These are phyloP conservation scores for Calocybe gangraenosa DNA, from an alignment of 768 basidiomycete genomes.

Conservation along the genomic window DNA sequence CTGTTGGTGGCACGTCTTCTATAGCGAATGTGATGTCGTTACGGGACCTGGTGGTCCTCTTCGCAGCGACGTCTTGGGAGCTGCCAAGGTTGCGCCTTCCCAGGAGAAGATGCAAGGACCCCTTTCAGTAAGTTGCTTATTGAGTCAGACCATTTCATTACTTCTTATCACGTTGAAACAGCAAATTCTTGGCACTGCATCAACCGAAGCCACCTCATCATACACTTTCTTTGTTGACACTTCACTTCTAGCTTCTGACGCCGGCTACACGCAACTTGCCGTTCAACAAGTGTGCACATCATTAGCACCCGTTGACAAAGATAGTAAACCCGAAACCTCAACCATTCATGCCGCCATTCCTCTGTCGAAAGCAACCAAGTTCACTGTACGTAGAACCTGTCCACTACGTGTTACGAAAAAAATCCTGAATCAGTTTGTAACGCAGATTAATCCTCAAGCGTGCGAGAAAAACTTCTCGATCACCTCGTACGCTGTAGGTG, in stretches of 20 bases:
- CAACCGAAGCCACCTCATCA: constrained; percentile 10
- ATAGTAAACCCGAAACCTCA: not conserved
- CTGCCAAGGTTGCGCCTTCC: not conserved
- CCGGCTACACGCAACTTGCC: constrained; percentile 7
- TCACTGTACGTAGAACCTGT: constrained; percentile 7
- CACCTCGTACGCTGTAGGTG: constrained; percentile 13
- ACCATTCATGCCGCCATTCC: not conserved
- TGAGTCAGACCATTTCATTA: not conserved
- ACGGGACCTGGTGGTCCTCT: constrained; percentile 15
- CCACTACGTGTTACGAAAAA: not conserved
- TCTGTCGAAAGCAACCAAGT: constrained; percentile 5
- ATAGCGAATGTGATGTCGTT: constrained; percentile 14
- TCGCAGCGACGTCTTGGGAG: constrained; percentile 14
- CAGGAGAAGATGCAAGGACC: constrained; percentile 6
- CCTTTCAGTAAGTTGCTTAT: constrained; percentile 8
- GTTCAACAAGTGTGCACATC: constrained; percentile 13
- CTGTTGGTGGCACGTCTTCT: constrained; percentile 15
- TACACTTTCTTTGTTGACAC: constrained; percentile 13
- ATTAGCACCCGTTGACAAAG: not conserved
- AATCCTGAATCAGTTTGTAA: not conserved
- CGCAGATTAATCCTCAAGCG: constrained; percentile 8
- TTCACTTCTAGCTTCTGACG: constrained; percentile 3
- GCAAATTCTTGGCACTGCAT: constrained; percentile 15
- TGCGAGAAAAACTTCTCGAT: constrained; percentile 6
- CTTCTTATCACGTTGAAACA: not conserved